Evolutionary conservation across 108 stramenopile species (phyloP).

Genomic region (Cyclostephanos tholiformis): DNA sequence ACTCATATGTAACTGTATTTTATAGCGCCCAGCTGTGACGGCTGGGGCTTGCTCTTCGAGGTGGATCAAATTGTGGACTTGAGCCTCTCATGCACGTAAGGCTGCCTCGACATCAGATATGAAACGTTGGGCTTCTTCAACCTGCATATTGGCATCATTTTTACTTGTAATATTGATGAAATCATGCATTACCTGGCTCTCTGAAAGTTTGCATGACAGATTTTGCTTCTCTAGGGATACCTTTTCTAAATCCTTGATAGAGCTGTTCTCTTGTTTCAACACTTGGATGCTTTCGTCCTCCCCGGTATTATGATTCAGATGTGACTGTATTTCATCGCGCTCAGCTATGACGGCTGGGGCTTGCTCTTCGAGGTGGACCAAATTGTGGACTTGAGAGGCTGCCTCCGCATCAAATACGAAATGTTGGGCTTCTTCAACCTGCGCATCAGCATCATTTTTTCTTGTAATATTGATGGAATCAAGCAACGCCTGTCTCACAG

Average conservation of each 20-base stretch:
- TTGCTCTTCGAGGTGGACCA: slow-evolving; percentile 33
- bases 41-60: slow-evolving; percentile 36
- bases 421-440: slow-evolving; percentile 18
- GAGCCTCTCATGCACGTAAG: no score
- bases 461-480: slow-evolving; percentile 3
- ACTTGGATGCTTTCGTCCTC: slow-evolving; percentile 38
- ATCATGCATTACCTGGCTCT: slow-evolving; percentile 16
- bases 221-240: slow-evolving; percentile 32
- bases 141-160: slow-evolving; percentile 4
- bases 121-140: slow-evolving; percentile 21
- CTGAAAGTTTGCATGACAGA: slow-evolving; percentile 12
- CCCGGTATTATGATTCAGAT: slow-evolving; percentile 29
- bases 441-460: slow-evolving; percentile 8
- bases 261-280: slow-evolving; percentile 44
- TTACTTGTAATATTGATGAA: slow-evolving; percentile 4
- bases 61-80: slow-evolving; percentile 21
- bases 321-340: slow-evolving; percentile 34
- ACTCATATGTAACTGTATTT: slow-evolving; percentile 30
- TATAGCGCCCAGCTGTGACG: slow-evolving; percentile 41
- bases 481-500: slow-evolving; percentile 21
- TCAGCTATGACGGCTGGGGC: slow-evolving; percentile 42
- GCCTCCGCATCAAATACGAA: slow-evolving; percentile 37
- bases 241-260: slow-evolving; percentile 19
- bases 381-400: slow-evolving; percentile 19
- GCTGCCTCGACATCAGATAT: slow-evolving; percentile 41